Conservation (phyloP, 148 eudicot species). For the Rhododendron kiyosumense region DNA sequence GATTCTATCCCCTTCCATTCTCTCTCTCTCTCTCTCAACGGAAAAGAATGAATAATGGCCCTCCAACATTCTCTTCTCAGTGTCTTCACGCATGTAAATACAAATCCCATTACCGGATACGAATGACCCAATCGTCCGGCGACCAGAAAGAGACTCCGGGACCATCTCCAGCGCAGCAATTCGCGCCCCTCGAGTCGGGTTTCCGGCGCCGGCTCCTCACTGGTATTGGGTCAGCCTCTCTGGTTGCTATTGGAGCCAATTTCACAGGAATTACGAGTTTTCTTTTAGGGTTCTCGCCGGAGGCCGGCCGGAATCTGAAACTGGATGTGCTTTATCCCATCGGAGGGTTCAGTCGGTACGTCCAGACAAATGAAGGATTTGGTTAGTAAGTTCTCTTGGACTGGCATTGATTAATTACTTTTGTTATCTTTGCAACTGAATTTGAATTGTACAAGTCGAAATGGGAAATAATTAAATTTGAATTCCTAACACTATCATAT, state of each 20-base stretch:
- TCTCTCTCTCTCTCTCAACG: not conserved
- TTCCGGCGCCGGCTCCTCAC: conserved; percentile 61
- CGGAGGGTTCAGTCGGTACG: conserved; percentile 61
- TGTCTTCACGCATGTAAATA: conserved; percentile 9
- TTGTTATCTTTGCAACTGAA: not conserved
- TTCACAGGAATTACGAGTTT: conserved; percentile 79
- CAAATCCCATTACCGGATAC: conserved; percentile 15
- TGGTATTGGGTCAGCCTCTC: conserved; percentile 75
- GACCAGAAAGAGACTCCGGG: conserved; percentile 29
- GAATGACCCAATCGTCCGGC: conserved; percentile 37
- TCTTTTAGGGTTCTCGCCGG: conserved; percentile 68
- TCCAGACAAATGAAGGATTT: conserved; percentile 67
- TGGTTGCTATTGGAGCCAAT: conserved; percentile 80
- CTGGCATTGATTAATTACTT: not conserved
- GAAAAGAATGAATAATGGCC: conserved; percentile 17
- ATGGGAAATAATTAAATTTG: not conserved
- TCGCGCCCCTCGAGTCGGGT: conserved; percentile 46
- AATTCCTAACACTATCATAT: not conserved
- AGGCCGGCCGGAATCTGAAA: conserved; percentile 62
- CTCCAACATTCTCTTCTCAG: conserved; percentile 13
- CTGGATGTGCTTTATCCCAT: conserved; percentile 82
- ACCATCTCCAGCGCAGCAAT: conserved; percentile 53
- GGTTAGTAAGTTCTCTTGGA: conserved; percentile 39
- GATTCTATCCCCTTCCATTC: not conserved
- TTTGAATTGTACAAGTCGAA: not conserved